These are phyloP conservation scores for Phytophthora agathidicida DNA, from an alignment of 352 stramenopile species.

Conservation along the genomic window DNA sequence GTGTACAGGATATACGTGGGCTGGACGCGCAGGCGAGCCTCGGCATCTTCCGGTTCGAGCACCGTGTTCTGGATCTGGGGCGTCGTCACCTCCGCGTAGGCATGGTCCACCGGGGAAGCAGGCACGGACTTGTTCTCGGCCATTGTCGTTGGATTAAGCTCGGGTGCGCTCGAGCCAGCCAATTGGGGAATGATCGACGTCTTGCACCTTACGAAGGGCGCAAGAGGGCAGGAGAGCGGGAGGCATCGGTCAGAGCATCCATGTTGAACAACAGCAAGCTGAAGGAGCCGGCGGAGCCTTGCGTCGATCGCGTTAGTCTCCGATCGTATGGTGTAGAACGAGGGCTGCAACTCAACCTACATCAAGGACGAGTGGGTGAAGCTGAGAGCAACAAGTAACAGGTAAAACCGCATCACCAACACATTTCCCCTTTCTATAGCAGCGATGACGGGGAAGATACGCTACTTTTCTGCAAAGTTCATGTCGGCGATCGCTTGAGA, in stretches of 20 bases:
- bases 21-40: constrained; percentile 23
- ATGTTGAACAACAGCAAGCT: constrained; percentile 31
- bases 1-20: constrained; percentile 45
- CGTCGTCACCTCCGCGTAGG: constrained; percentile 26
- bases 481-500: constrained; percentile 23
- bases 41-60: constrained; percentile 29
- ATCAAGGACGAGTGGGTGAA: constrained; percentile 29
- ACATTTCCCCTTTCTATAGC: constrained; percentile 14
- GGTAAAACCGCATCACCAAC: constrained; percentile 5
- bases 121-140: constrained; percentile 24
- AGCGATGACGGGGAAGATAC: not conserved
- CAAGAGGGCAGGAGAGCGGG: constrained; percentile 11
- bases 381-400: constrained; percentile 2
- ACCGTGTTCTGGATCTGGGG: constrained; percentile 29
- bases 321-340: constrained; percentile 25
- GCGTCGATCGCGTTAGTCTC: constrained; percentile 21
- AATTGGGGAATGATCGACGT: constrained; percentile 27
- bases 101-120: constrained; percentile 18
- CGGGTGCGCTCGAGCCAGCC: constrained; percentile 11
- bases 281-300: constrained; percentile 11
- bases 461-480: constrained; percentile 11
- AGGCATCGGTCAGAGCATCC: constrained; percentile 17
- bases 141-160: constrained; percentile 15
- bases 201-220: constrained; percentile 6
- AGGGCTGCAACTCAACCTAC: constrained; percentile 1